phyloP scores from a whole-genome alignment of 2,329 filamentous ascomycete genomes.

The Sporothrix variecibatus region DNA sequence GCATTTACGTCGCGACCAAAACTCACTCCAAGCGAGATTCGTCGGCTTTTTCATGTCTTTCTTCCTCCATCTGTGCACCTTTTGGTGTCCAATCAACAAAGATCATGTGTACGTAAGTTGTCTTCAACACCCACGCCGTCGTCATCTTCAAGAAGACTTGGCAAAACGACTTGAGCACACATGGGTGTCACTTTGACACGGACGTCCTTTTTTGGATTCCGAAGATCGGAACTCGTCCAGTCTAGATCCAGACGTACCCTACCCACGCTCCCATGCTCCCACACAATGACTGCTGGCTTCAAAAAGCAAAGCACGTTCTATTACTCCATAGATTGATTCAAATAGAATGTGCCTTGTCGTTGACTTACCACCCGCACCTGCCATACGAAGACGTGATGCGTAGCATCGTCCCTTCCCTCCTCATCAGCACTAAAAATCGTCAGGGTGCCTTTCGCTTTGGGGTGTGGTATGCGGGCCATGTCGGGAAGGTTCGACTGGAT shows the following conservation, averaged over 20 bases:
- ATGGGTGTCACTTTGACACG: neutral
- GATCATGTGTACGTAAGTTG: no score
- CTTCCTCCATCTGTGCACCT: no score
- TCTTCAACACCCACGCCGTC: no score
- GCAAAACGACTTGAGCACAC: neutral
- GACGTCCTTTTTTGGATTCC: neutral
- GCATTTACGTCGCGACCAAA: no score
- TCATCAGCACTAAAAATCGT: neutral
- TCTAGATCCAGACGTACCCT: neutral
- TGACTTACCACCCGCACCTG: neutral
- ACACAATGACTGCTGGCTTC: neutral
- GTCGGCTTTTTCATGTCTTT: no score
- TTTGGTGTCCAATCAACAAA: no score
- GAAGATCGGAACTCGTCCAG: neutral
- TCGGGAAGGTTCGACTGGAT: conserved; percentile 1
- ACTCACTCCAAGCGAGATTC: no score
- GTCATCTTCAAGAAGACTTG: neutral
- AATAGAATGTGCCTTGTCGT: neutral
- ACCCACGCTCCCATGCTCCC: neutral
- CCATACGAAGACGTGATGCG: neutral
- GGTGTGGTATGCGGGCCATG: neutral
- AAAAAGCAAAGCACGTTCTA: no score
- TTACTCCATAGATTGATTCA: no score
- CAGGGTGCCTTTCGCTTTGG: neutral
- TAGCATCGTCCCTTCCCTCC: neutral